Base-by-base conservation (phyloP, 306 rosid genomes). In the Styphnolobium japonicum region DNA sequence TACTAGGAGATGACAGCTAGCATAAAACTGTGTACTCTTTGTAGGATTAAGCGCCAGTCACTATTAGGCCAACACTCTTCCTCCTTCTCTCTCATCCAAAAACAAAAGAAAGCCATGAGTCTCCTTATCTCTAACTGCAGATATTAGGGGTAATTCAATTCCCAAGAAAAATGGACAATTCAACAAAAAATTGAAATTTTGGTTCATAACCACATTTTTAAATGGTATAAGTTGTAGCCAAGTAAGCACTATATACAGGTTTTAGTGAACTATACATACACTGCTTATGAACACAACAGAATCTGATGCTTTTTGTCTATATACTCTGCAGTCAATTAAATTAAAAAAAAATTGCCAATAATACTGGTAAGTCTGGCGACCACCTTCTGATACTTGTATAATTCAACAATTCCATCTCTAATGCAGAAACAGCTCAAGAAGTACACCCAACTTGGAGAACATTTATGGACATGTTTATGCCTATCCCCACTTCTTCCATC, bases 391-490 rank as follows among this genome's bases (percentile, higher is more conserved):
- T 33, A 34, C 46, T 22, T 36, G 6, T 36, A 71, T n/a, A 15
- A 78, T 42, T 43, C 55, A 29, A 19, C 67, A 68, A 27, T 43
- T 43, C 45, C 61, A 78, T 67, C 76, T 60, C 36, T 18, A 68
- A 56, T 10, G 70, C 45, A 53, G n/a, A 25, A 45, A 10, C 10
- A 46, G 8, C 65, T 39, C 14, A 45, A 40, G 37, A 49, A 70
- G 45, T 49, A 18, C 62, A 70, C 48, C 63, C 39, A 43, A 21
- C 14, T 43, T 15, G 55, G 18, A 22, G 56, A 67, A 67, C 6
- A 9, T 66, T 42, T 37, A 42, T 6, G 10, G 18, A 39, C 4
- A 62, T 4, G 9, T n/a, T 34, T 7, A 22, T 21, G 62, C 2
- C 37, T 7, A 56, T 15, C 18, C 45, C 33, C 7, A 10, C 40